Percentiles rank a stretch among this genome's conserved stretches.
Conservation (phyloP, 2,329 filamentous ascomycete species). For the Chlorencoelia australis region DNA sequence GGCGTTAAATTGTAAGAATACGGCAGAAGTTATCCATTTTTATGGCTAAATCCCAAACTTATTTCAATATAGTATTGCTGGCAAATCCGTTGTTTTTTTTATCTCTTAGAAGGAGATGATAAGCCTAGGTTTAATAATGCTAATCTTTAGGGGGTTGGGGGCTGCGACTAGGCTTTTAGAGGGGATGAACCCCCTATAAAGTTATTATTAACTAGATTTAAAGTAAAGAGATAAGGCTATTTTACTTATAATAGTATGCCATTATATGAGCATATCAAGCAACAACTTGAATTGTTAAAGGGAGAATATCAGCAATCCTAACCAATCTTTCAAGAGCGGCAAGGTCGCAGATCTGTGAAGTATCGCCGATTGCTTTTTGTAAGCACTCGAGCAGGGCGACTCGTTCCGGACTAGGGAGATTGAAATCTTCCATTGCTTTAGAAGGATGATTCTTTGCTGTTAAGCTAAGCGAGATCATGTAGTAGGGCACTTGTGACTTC, state of each 20-base stretch:
- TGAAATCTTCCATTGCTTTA: too few species aligned
- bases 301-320: background rate
- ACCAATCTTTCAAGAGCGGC: slow-evolving; percentile 3
- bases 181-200: slow-evolving; percentile 6
- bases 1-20: background rate
- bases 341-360: too few species aligned
- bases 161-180: slow-evolving; percentile 3
- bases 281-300: background rate
- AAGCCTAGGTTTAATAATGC: background rate
- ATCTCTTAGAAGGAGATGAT: slow-evolving; percentile 4
- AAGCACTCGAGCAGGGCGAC: too few species aligned
- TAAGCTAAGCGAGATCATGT: too few species aligned
- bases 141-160: background rate
- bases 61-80: background rate
- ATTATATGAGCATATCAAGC: background rate
- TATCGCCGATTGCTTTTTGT: too few species aligned
- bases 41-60: background rate
- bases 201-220: slow-evolving; percentile 8
- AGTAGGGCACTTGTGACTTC: too few species aligned
- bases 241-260: slow-evolving; percentile 8
- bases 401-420: too few species aligned
- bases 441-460: too few species aligned
- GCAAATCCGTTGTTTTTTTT: slow-evolving; percentile 6
- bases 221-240: slow-evolving; percentile 4
- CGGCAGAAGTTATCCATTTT: background rate